Conservation (phyloP, 352 stramenopile species). For the Globisporangium alternatum region DNA sequence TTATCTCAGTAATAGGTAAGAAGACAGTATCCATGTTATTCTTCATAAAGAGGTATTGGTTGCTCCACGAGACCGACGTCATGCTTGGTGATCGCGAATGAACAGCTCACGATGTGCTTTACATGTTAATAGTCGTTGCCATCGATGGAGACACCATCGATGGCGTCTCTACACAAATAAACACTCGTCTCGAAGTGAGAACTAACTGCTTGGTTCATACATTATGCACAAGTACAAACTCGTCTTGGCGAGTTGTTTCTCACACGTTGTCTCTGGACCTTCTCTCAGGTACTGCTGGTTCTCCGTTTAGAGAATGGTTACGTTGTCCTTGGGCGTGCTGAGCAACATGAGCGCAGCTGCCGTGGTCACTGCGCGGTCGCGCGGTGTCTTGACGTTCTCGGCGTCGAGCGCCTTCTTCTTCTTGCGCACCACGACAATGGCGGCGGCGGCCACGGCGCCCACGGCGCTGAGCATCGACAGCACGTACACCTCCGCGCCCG, state of each 20-base stretch:
- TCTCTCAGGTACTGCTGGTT: not conserved
- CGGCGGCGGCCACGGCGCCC: constrained; percentile 41
- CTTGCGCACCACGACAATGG: constrained; percentile 61
- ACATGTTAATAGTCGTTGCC: too few species aligned
- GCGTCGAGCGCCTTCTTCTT: constrained; percentile 65
- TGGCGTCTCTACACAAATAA: not conserved
- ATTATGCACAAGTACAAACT: not conserved
- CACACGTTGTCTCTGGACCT: not conserved
- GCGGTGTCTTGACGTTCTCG: constrained; percentile 58
- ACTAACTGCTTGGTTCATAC: not conserved
- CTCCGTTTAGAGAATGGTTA: constrained; percentile 30
- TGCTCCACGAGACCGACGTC: too few species aligned
- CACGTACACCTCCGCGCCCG: constrained; percentile 32
- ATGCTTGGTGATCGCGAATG: too few species aligned
- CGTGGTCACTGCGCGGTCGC: constrained; percentile 28
- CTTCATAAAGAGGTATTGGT: not conserved
- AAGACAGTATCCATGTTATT: not conserved
- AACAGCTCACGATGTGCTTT: too few species aligned
- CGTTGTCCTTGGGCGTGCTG: constrained; percentile 48
- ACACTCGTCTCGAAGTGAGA: not conserved
- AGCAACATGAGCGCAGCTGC: constrained; percentile 31
- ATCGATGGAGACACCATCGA: too few species aligned
- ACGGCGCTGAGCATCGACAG: constrained; percentile 29
- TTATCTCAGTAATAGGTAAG: not conserved
- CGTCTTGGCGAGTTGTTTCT: not conserved